Evolutionary conservation across 768 basidiomycete genomes (phyloP), one percentile per base, ranked within the genome.

Genomic region (Pleurotus sapidus): DNA sequence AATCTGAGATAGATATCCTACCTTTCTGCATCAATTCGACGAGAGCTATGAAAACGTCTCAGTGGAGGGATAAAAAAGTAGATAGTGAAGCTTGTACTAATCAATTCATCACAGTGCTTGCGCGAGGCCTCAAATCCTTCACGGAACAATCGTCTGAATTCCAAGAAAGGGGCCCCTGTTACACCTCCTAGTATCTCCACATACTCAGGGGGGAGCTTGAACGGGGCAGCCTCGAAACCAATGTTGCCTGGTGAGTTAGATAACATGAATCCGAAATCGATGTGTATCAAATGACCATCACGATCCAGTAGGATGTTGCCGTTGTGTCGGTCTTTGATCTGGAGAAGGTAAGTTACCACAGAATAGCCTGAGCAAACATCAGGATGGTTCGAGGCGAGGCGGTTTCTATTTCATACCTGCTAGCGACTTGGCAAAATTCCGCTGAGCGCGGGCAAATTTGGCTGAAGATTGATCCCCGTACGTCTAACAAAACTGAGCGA

Each of bases 1-100:
- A 51, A 17, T 8, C 24, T 38, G 7, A 39, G 38, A 56, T 14
- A 58, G 37, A 47, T 18, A 14, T 58, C 73, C 55, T 64, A 88
- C 93, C 90, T 80, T 94, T 95, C 72, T 98, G 96, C 97, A 98
- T 98, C 54, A 98, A 76, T 68, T 98, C 97, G 39, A 98, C 95
- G 64, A 98, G 80, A 1, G 76, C 75, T 75, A 30, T n/a, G 30
- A 11, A 49, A 53, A 54, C 43, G 57, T 61, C 63, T 17, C 39
- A 55, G 54, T 20, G 40, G 27, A 57, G 54, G 15, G 15, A 46
- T 18, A 17, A 47, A 8, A 3, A 50, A 27, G 49, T 20, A 48
- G 14, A 5, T 15, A 18, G 2, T 39, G 17, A 34, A 14, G 20
- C 12, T 81, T 84, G 68, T 62, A 91, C 93, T 96, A 69, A 96